A percentile compares a stretch with the other conserved stretches of the same genome.
Evolutionary conservation across 2,329 filamentous ascomycete species (phyloP).

Genomic region (Nemania sp.): DNA sequence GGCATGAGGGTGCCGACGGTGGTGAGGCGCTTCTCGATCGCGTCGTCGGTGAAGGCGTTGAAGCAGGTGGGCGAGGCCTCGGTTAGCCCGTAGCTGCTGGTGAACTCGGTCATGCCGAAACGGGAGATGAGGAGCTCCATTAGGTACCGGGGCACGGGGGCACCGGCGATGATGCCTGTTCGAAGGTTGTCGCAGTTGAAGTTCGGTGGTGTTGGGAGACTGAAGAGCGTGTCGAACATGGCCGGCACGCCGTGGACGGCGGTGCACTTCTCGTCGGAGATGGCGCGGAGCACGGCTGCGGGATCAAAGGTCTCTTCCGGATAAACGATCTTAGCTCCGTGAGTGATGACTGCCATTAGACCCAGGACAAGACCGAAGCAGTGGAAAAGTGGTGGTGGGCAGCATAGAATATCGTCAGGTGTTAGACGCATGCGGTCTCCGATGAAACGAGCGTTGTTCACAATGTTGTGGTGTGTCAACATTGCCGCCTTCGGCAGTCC

Average conservation of each 20-base stretch:
- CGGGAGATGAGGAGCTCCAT: slow-evolving; percentile 79
- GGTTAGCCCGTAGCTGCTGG: slow-evolving; percentile 77
- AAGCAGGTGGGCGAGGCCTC: slow-evolving; percentile 85
- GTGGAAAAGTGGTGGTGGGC: slow-evolving; percentile 86
- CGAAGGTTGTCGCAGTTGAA: slow-evolving; percentile 67
- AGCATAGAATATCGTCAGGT: slow-evolving; percentile 77
- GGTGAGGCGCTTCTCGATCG: slow-evolving; percentile 72
- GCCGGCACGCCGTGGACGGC: slow-evolving; percentile 85
- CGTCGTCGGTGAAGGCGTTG: slow-evolving; percentile 81
- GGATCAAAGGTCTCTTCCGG: slow-evolving; percentile 81
- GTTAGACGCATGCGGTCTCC: slow-evolving; percentile 80
- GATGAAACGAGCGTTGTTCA: slow-evolving; percentile 77
- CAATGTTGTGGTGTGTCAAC: slow-evolving; percentile 75
- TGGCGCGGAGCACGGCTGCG: slow-evolving; percentile 72
- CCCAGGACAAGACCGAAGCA: slow-evolving; percentile 86
- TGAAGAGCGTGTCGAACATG: slow-evolving; percentile 79
- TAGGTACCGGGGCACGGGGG: slow-evolving; percentile 78
- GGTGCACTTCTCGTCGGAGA: slow-evolving; percentile 76
- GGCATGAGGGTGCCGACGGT: slow-evolving; percentile 83
- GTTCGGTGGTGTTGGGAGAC: slow-evolving; percentile 56
- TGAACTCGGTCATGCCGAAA: slow-evolving; percentile 81
- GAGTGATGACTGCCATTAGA: slow-evolving; percentile 77
- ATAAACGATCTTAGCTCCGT: slow-evolving; percentile 81
- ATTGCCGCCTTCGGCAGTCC: slow-evolving; percentile 80
- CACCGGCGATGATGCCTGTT: slow-evolving; percentile 83